phyloP scores from a whole-genome alignment of 1,284 basidiomycete species.

The Phellopilus nigrolimitatus region DNA sequence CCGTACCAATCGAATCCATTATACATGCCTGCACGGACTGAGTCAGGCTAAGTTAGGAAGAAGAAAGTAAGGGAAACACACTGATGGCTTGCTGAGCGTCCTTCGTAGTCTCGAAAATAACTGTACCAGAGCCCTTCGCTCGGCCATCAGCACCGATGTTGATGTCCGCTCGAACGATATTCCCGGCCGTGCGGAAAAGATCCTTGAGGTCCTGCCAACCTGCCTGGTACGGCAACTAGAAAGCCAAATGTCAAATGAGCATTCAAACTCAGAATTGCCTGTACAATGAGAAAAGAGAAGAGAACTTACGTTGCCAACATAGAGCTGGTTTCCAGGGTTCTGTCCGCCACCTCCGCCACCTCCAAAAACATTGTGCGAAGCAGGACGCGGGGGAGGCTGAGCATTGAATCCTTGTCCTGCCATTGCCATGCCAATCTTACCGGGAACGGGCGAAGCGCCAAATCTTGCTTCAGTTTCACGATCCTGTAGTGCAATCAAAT shows the following conservation, averaged over 20 bases:
- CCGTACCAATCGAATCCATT: conserved; percentile 95
- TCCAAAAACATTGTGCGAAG: conserved; percentile 69
- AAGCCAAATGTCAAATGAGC: conserved; percentile 8
- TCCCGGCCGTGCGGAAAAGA: conserved; percentile 90
- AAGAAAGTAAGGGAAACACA: conserved; percentile 35
- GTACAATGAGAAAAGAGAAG: conserved; percentile 1
- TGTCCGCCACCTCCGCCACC: conserved; percentile 30
- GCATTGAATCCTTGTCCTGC: conserved; percentile 74
- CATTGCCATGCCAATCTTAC: conserved; percentile 90
- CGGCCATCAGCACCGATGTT: conserved; percentile 89
- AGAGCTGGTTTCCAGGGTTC: conserved; percentile 85
- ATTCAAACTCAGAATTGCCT: not conserved
- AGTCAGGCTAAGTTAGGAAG: conserved; percentile 4
- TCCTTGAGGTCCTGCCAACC: conserved; percentile 99
- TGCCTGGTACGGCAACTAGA: conserved; percentile 87
- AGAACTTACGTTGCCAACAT: conserved; percentile 79
- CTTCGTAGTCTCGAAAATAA: conserved; percentile 88
- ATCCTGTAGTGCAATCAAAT: conserved; percentile 52
- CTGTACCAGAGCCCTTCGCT: conserved; percentile 92
- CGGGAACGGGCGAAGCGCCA: conserved; percentile 87
- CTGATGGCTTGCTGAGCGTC: conserved; percentile 90
- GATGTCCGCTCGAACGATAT: conserved; percentile 91
- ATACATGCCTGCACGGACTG: conserved; percentile 67
- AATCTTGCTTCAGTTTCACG: conserved; percentile 94
- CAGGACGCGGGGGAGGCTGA: conserved; percentile 66